Evolutionary conservation across 2,329 filamentous ascomycete genomes (phyloP).

Genomic region (Claviceps capensis): DNA sequence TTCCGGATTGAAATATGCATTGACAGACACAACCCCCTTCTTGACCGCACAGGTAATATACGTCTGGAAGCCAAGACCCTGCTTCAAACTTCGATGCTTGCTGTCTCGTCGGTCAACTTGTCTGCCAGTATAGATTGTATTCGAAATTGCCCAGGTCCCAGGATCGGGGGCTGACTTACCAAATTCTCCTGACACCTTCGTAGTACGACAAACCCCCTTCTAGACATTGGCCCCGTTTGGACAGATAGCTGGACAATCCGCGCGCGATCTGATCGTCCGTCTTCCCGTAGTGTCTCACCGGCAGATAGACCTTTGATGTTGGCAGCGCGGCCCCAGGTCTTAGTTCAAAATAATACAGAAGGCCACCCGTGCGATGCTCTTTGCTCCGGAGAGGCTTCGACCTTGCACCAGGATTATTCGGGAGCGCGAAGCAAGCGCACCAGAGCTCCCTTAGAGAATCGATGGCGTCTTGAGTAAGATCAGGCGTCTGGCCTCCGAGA

Average conservation of each 20-base stretch:
- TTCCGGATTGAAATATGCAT: background rate
- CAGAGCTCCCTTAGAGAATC: background rate
- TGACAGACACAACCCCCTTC: background rate
- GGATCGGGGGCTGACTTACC: background rate
- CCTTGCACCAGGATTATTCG: background rate
- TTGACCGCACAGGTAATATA: background rate
- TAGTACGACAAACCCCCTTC: background rate
- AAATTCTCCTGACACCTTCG: background rate
- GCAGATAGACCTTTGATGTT: constrained; percentile 19
- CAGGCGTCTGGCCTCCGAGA: constrained; percentile 9
- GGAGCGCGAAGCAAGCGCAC: background rate
- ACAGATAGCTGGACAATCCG: background rate
- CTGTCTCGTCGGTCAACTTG: background rate
- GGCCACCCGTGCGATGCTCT: constrained; percentile 19
- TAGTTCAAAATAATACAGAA: constrained; percentile 22
- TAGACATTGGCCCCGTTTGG: background rate
- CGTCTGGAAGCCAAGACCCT: background rate
- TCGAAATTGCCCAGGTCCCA: background rate
- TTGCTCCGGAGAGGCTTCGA: constrained; percentile 6
- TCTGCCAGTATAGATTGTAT: background rate
- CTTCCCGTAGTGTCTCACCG: constrained; percentile 20
- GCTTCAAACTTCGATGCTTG: background rate
- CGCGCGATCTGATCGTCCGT: background rate
- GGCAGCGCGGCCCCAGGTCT: constrained; percentile 8
- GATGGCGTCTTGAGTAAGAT: background rate